phyloP scores from a whole-genome alignment of 306 rosid genomes.

The Cucurbita argyrosperma region DNA sequence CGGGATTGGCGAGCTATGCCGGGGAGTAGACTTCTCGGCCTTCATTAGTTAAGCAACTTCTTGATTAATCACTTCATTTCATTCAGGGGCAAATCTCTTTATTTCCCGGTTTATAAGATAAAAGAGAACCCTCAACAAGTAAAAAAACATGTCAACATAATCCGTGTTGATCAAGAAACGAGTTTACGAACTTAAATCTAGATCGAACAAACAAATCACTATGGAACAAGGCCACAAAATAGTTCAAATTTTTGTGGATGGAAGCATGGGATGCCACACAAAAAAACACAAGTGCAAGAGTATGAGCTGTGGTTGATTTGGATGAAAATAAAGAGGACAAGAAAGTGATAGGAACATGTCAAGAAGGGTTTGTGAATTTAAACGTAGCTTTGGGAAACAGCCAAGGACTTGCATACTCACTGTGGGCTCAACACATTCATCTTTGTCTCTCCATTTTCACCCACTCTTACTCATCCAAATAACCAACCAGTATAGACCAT shows the following conservation, averaged over 20 bases:
- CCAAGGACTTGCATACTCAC: not conserved
- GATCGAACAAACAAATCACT: not conserved
- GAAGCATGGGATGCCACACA: not conserved
- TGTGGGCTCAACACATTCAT: not conserved
- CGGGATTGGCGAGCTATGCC: too few relatives aligned
- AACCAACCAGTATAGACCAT: not conserved
- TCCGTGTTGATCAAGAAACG: too few relatives aligned
- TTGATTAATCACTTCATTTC: too few relatives aligned
- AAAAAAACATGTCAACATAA: too few relatives aligned
- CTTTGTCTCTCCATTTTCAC: not conserved
- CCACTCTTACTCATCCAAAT: not conserved
- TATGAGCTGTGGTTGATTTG: not conserved
- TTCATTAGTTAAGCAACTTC: too few relatives aligned
- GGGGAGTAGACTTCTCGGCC: too few relatives aligned
- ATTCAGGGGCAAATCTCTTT: too few relatives aligned
- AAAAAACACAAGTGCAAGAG: not conserved
- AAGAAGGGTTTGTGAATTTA: not conserved
- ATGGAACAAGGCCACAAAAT: not conserved
- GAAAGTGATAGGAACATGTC: conserved; percentile 1
- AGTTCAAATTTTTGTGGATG: not conserved
- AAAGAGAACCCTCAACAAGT: too few relatives aligned
- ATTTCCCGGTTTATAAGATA: too few relatives aligned
- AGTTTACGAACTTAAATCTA: too few relatives aligned
- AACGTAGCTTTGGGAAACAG: not conserved
- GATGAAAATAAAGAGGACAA: not conserved